These are phyloP conservation scores for Ogataea chonburiensis DNA, from an alignment of 805 yeast species.

Conservation along the genomic window DNA sequence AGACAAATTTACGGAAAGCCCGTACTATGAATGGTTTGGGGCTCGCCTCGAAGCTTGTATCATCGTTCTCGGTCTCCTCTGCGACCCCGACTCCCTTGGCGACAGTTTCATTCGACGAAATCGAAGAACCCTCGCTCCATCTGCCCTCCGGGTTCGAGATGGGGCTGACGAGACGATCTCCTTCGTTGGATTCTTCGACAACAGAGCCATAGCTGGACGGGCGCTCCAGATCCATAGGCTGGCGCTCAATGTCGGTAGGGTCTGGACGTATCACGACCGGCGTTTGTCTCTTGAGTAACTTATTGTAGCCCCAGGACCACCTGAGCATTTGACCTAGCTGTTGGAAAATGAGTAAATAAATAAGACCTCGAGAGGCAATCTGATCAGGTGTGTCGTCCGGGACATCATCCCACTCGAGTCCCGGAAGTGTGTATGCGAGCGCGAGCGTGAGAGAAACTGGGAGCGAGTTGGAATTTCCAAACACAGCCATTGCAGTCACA, in stretches of 20 bases:
- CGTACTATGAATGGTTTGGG: slow-evolving; percentile 3
- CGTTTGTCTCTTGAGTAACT: slow-evolving; percentile 54
- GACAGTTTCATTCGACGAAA: slow-evolving; percentile 21
- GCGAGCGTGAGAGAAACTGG: slow-evolving; percentile 90
- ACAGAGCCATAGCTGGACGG: slow-evolving; percentile 21
- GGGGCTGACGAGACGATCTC: slow-evolving; percentile 2
- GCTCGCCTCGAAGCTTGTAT: background rate
- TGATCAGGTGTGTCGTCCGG: slow-evolving; percentile 64
- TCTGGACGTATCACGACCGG: slow-evolving; percentile 30
- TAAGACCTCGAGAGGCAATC: slow-evolving; percentile 74
- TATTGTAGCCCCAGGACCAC: slow-evolving; percentile 88
- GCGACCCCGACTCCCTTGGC: slow-evolving; percentile 13
- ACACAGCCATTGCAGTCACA: slow-evolving; percentile 95
- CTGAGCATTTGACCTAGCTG: slow-evolving; percentile 80
- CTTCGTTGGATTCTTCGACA: slow-evolving; percentile 13
- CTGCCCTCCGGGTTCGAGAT: slow-evolving; percentile 14
- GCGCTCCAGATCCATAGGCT: slow-evolving; percentile 8
- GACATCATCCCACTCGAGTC: slow-evolving; percentile 71
- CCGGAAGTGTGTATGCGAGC: slow-evolving; percentile 71
- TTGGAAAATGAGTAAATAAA: slow-evolving; percentile 72
- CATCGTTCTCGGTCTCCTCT: slow-evolving; percentile 11
- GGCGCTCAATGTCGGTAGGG: slow-evolving; percentile 17
- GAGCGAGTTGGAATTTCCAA: slow-evolving; percentile 91
- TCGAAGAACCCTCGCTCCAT: slow-evolving; percentile 30
- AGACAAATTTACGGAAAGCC: slow-evolving; percentile 15